Conservation (phyloP, 495 filamentous ascomycete genomes). For the Penicillium psychrofluorescens region DNA sequence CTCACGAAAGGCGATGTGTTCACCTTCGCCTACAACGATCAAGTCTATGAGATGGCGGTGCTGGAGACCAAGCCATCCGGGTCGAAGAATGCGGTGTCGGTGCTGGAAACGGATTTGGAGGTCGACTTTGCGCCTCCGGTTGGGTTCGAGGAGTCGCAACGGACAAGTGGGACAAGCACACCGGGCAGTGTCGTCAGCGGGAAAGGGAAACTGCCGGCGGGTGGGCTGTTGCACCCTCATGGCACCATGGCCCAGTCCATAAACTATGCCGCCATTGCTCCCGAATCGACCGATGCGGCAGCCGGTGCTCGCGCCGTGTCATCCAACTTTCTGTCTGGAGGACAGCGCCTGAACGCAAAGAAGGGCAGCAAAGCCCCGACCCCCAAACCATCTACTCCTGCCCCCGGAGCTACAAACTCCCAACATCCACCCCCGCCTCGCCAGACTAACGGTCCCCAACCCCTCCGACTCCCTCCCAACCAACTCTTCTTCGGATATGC, state of each 20-base stretch:
- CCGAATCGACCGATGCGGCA: conserved; percentile 56
- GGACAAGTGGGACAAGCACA: conserved; percentile 54
- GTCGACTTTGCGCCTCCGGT: conserved; percentile 94
- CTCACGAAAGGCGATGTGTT: conserved; percentile 89
- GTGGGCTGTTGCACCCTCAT: conserved; percentile 69
- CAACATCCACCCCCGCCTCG: conserved; percentile 36
- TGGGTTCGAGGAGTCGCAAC: conserved; percentile 79
- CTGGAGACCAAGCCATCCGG: conserved; percentile 83
- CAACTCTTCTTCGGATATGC: conserved; percentile 96
- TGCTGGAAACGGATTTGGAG: conserved; percentile 88
- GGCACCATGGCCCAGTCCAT: conserved; percentile 95
- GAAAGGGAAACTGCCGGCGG: conserved; percentile 49
- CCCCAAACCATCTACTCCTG: conserved; percentile 74
- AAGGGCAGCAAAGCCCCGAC: conserved; percentile 73
- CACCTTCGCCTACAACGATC: conserved; percentile 91
- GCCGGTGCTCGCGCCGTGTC: conserved; percentile 56
- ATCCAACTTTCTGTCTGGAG: conserved; percentile 69
- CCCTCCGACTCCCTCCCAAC: conserved; percentile 75
- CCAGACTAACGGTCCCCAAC: conserved; percentile 73
- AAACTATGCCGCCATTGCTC: conserved; percentile 93
- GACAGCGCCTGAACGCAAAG: conserved; percentile 72
- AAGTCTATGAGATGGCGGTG: conserved; percentile 84
- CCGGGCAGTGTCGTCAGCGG: conserved; percentile 55
- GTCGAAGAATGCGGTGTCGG: conserved; percentile 71
- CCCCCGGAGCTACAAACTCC: conserved; percentile 57